Conservation (phyloP, 352 stramenopile genomes). For the Halophytophthora polymorphica region DNA sequence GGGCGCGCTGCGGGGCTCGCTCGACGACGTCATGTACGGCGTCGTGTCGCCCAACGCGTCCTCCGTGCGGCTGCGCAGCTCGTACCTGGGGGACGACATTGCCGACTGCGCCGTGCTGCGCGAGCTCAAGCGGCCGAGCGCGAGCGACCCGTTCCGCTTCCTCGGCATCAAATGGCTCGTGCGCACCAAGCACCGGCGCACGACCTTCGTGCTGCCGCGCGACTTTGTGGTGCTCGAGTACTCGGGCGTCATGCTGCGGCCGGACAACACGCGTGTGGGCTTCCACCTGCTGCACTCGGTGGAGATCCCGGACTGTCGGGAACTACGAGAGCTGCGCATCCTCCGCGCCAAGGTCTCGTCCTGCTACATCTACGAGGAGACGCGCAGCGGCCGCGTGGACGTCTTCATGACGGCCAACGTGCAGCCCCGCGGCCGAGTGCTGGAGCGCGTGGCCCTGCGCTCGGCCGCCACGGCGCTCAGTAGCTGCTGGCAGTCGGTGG, state of each 20-base stretch:
- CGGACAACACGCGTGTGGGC: constrained; percentile 41
- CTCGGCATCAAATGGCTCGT: constrained; percentile 62
- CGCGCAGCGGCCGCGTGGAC: constrained; percentile 44
- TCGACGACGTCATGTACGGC: constrained; percentile 66
- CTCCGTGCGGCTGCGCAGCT: constrained; percentile 34
- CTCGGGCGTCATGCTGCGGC: constrained; percentile 44
- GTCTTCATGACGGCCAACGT: constrained; percentile 60
- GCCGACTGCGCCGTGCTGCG: constrained; percentile 42
- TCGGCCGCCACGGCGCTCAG: constrained; percentile 42
- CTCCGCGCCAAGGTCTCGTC: constrained; percentile 47
- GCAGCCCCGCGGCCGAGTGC: constrained; percentile 42
- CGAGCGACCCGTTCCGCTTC: constrained; percentile 46
- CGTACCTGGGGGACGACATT: constrained; percentile 51
- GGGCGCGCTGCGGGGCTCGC: constrained; percentile 31
- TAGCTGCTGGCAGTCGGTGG: constrained; percentile 61
- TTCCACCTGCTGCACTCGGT: no score
- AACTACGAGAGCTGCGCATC: constrained; percentile 35
- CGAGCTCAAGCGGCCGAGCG: constrained; percentile 38
- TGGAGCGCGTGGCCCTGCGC: constrained; percentile 39
- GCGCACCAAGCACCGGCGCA: constrained; percentile 30
- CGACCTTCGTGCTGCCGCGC: constrained; percentile 36
- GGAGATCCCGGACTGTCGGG: constrained; percentile 34
- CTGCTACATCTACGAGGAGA: constrained; percentile 57
- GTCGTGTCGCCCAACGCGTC: constrained; percentile 37
- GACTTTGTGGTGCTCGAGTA: constrained; percentile 60